Evolutionary conservation across 805 yeast genomes (phyloP).

Genomic region (Saccharomycopsis olivae): DNA sequence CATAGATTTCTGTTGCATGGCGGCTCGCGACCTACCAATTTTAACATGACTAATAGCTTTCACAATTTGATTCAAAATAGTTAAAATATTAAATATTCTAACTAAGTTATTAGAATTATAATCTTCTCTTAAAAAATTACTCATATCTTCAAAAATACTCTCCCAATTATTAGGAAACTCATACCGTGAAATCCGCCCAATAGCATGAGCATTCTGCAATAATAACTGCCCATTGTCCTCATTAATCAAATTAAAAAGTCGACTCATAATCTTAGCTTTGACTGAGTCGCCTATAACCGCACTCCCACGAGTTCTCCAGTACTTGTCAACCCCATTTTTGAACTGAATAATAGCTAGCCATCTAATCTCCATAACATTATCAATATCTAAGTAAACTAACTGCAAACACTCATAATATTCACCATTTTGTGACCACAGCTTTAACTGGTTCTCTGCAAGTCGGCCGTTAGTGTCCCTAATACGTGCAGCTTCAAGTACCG

Average conservation of each 20-base stretch:
- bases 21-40: conserved; percentile 73
- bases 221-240: conserved; percentile 68
- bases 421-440: conserved; percentile 54
- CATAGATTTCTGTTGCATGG: conserved; percentile 65
- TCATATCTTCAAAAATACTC: conserved; percentile 53
- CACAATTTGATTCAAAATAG: conserved; percentile 66
- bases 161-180: conserved; percentile 93
- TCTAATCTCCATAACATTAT: conserved; percentile 53
- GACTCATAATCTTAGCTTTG: conserved; percentile 28
- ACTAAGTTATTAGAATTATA: conserved; percentile 36
- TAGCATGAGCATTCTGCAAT: conserved; percentile 77
- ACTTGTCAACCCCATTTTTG: conserved; percentile 77
- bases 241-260: conserved; percentile 44
- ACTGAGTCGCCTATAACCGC: too few species aligned
- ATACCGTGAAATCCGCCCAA: conserved; percentile 64
- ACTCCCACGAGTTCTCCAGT: conserved; percentile 65
- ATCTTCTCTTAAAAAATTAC: conserved; percentile 30
- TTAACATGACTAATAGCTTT: conserved; percentile 66
- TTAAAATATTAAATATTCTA: conserved; percentile 49
- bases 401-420: conserved; percentile 47
- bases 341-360: conserved; percentile 85
- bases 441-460: conserved; percentile 59
- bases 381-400: conserved; percentile 48
- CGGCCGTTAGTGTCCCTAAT: conserved; percentile 31
- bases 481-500: conserved; percentile 1